Evolutionary conservation across 495 filamentous ascomycete species (phyloP), one percentile per base, ranked within the genome.

Genomic region (Xylaria intraflava): DNA sequence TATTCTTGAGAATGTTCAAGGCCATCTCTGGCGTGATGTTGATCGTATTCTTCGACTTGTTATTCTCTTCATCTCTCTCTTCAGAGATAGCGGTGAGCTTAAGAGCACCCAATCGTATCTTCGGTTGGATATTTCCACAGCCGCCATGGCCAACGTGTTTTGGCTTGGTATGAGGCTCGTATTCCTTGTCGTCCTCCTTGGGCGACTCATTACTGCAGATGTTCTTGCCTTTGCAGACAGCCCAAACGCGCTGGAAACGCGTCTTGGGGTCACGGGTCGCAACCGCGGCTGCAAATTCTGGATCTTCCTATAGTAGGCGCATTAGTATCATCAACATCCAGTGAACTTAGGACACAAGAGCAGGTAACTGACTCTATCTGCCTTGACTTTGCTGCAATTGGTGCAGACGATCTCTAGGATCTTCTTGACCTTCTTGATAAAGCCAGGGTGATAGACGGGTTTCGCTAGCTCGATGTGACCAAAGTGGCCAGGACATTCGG

Each of bases 351-450:
- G 61, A 59, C 65, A 59, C 41, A 53, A 64, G 53, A 60, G 69
- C 66, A 55, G 60, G 77, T 83, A 74, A 89, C 93, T 89, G 82
- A 96, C 92, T 83, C 86, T 85, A 79, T 96, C 90, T 65, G 88
- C 83, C 71, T 93, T 79, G 59, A 97, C 86, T 78, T 89, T 96
- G 69, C 90, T 89, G 77, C 93, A 99, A 72, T 93, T 95, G 72
- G 93, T 91, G 78, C 93, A 99, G 65, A 97, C 91, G 29, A 87
- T 90, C 79, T 99, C 93, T 59, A 99, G 78, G 53, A 99, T 76
- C 76, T 96, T 97, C 81, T 99, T 97, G 63, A 91, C 89, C 72
- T 96, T 96, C 58, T 86, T 90, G 71, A 99, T 83, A 71, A 96
- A 98, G 57, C 93, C 88, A 61, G 89, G 89, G 62, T 99, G 93